Conservation (phyloP, 345 rosid genomes). For the Bruguiera parviflora region DNA sequence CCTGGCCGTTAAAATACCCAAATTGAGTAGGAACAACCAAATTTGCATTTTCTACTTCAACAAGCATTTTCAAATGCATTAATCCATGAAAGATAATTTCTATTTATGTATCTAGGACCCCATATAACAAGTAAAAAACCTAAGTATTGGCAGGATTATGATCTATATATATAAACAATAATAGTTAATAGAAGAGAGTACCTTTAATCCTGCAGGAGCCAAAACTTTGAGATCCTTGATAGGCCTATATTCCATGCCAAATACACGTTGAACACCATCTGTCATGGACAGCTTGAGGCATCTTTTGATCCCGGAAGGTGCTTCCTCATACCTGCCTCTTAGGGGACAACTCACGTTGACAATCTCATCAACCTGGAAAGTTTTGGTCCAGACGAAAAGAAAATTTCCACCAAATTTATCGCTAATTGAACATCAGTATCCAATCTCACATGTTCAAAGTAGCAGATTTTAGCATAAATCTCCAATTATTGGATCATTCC, state of each 20-base stretch:
- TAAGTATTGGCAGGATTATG: background rate
- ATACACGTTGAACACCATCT: constrained; percentile 86
- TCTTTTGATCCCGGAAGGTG: constrained; percentile 69
- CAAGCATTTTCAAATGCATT: constrained; percentile 4
- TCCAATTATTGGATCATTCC: no score
- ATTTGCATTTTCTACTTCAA: background rate
- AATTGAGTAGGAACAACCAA: background rate
- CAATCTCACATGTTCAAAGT: no score
- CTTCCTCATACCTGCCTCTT: constrained; percentile 65
- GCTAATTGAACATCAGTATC: no score
- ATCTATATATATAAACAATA: background rate
- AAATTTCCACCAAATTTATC: background rate
- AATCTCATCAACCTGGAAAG: constrained; percentile 84
- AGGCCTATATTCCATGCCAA: constrained; percentile 90
- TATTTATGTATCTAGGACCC: background rate
- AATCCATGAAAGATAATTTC: background rate
- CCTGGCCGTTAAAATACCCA: no score
- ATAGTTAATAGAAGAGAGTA: constrained; percentile 20
- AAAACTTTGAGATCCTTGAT: constrained; percentile 74
- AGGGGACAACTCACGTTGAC: constrained; percentile 76
- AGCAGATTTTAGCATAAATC: no score
- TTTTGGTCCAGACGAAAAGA: background rate
- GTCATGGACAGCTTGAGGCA: constrained; percentile 91
- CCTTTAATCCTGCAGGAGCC: constrained; percentile 86
- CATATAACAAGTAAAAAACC: background rate